A percentile compares a stretch with the other conserved stretches of the same genome.
Conservation (phyloP, 2,329 filamentous ascomycete genomes). For the Penicillium sp. region DNA sequence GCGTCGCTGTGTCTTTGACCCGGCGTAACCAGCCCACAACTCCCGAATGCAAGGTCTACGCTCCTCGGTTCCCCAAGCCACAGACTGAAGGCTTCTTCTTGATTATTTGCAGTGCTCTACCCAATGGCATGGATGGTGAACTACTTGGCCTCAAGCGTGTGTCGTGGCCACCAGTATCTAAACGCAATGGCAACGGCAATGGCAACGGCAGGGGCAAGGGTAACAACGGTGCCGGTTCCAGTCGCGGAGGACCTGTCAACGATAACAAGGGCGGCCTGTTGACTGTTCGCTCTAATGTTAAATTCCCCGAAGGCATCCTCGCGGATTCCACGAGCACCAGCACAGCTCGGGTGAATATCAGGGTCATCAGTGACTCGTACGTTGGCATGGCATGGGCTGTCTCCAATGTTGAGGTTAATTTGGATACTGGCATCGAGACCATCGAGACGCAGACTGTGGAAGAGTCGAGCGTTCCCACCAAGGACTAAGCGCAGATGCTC, state of each 20-base stretch:
- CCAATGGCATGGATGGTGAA: constrained; percentile 62
- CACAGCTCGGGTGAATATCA: constrained; percentile 60
- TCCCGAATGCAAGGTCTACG: constrained; percentile 73
- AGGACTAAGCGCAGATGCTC: constrained; percentile 1
- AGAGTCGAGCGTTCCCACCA: constrained; percentile 18
- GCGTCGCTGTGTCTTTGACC: constrained; percentile 58
- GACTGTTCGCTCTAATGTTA: constrained; percentile 32
- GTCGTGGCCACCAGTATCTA: constrained; percentile 61
- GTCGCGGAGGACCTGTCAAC: constrained; percentile 11
- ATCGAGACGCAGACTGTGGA: constrained; percentile 18
- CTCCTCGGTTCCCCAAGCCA: constrained; percentile 87
- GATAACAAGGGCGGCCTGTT: constrained; percentile 21
- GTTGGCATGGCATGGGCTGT: constrained; percentile 68
- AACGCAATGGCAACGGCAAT: constrained; percentile 19
- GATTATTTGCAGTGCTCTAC: constrained; percentile 57
- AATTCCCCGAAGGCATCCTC: constrained; percentile 30
- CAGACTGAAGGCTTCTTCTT: constrained; percentile 95
- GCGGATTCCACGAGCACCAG: constrained; percentile 14
- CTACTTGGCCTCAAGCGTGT: constrained; percentile 83
- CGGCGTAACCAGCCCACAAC: constrained; percentile 67
- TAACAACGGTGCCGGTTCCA: constrained; percentile 15
- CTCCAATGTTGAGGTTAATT: constrained; percentile 51
- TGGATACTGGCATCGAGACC: constrained; percentile 28
- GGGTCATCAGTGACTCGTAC: constrained; percentile 85
- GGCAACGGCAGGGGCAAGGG: constrained; percentile 9